phyloP scores from a whole-genome alignment of 495 filamentous ascomycete genomes.

The Parathielavia hyrcaniae region DNA sequence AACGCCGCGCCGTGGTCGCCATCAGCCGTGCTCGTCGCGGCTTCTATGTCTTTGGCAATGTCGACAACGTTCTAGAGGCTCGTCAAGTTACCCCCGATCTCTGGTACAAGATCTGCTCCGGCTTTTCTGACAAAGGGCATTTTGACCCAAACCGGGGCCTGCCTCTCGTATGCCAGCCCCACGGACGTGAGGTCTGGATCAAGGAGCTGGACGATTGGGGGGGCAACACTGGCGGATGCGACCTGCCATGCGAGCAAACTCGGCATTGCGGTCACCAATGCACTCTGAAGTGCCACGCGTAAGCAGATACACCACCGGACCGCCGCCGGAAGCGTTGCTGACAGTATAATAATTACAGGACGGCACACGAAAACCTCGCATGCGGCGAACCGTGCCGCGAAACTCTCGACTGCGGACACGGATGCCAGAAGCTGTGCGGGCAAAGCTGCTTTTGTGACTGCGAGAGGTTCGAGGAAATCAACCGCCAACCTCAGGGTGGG shows the following conservation, averaged over 20 bases:
- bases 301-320: slow-evolving; percentile 18
- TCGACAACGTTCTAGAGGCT: slow-evolving; percentile 43
- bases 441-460: slow-evolving; percentile 37
- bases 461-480: slow-evolving; percentile 16
- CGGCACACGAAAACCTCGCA: slow-evolving; percentile 54
- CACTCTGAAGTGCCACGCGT: slow-evolving; percentile 43
- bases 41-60: slow-evolving; percentile 84
- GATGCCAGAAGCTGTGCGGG: slow-evolving; percentile 40
- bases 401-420: slow-evolving; percentile 58
- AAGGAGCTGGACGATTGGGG: slow-evolving; percentile 47
- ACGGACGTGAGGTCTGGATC: slow-evolving; percentile 34
- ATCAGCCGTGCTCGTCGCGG: slow-evolving; percentile 80
- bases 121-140: slow-evolving; percentile 29
- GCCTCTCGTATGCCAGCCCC: slow-evolving; percentile 39
- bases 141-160: slow-evolving; percentile 25
- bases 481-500: not conserved
- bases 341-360: slow-evolving; percentile 47
- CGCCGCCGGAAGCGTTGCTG: slow-evolving; percentile 7
- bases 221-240: slow-evolving; percentile 56
- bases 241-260: slow-evolving; percentile 42
- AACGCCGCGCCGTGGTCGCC: slow-evolving; percentile 81
- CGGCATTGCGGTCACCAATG: slow-evolving; percentile 42
- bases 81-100: slow-evolving; percentile 33
- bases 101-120: slow-evolving; percentile 35
- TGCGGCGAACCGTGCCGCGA: slow-evolving; percentile 59